Percentiles rank a stretch among this genome's conserved stretches.
These are phyloP conservation scores for Schoenoplectus tabernaemontani DNA, from an alignment of 202 grass and related monocot species.

Conservation along the genomic window DNA sequence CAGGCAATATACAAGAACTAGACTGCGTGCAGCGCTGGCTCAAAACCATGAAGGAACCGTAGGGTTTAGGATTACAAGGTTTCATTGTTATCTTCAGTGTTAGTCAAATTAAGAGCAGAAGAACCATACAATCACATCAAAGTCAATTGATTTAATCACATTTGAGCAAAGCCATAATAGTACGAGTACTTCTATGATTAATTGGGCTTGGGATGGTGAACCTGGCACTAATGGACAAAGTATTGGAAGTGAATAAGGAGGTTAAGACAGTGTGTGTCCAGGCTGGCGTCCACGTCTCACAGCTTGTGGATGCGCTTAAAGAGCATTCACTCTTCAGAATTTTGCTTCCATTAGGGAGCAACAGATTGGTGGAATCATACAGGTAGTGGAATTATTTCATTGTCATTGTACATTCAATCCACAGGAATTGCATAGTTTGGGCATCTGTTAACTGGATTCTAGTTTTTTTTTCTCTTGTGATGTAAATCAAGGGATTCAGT, in stretches of 20 bases:
- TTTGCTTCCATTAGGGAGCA: slow-evolving; percentile 81
- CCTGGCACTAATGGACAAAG: slow-evolving; percentile 80
- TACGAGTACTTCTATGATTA: not conserved
- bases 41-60: not conserved
- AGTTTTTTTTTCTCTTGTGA: too few relatives aligned
- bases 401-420: not conserved
- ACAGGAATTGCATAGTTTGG: not conserved
- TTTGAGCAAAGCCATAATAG: not conserved
- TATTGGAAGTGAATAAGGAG: slow-evolving; percentile 61
- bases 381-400: slow-evolving; percentile 28
- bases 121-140: not conserved
- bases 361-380: slow-evolving; percentile 70
- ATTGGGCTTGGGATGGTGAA: slow-evolving; percentile 63
- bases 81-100: too few relatives aligned
- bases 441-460: not conserved
- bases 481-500: too few relatives aligned
- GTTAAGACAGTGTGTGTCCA: slow-evolving; percentile 70
- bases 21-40: not conserved
- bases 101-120: not conserved
- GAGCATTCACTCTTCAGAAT: slow-evolving; percentile 73
- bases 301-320: slow-evolving; percentile 68
- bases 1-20: not conserved
- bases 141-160: not conserved
- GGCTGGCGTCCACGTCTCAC: slow-evolving; percentile 56
- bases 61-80: not conserved